These are phyloP conservation scores for Dioscorea dumetorum DNA, from an alignment of 106 monocot genomes.

Conservation along the genomic window DNA sequence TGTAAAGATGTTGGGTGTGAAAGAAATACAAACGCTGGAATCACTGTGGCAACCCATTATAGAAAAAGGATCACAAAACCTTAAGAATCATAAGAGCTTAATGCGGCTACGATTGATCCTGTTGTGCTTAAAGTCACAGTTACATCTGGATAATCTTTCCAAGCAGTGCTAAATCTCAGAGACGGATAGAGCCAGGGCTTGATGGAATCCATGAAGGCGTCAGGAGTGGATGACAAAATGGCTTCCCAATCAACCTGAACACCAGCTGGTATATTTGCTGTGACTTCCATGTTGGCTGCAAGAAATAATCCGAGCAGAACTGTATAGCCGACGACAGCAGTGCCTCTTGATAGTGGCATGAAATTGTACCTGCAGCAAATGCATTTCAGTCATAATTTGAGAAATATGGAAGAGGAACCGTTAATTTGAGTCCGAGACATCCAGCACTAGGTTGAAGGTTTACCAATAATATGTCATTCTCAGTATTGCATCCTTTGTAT, in stretches of 20 bases:
- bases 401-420: no score
- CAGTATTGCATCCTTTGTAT: conserved; percentile 57
- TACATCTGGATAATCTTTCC: conserved; percentile 88
- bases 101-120: conserved; percentile 64
- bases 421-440: no score
- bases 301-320: conserved; percentile 75
- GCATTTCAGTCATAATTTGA: no score
- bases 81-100: conserved; percentile 38
- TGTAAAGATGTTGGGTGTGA: no score
- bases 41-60: no score
- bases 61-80: no score
- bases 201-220: conserved; percentile 44
- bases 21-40: no score
- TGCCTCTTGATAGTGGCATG: conserved; percentile 86
- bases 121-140: conserved; percentile 54
- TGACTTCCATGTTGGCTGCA: conserved; percentile 86
- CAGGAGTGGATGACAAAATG: conserved; percentile 53
- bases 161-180: conserved; percentile 40
- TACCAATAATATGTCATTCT: conserved; percentile 95
- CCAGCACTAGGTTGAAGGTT: neutral
- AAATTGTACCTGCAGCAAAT: conserved; percentile 75
- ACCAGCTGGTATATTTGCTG: conserved; percentile 51
- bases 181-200: conserved; percentile 78
- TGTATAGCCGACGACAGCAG: conserved; percentile 72
- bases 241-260: conserved; percentile 96